phyloP scores from a whole-genome alignment of 441 rosid species.

The Corymbia calophylla region DNA sequence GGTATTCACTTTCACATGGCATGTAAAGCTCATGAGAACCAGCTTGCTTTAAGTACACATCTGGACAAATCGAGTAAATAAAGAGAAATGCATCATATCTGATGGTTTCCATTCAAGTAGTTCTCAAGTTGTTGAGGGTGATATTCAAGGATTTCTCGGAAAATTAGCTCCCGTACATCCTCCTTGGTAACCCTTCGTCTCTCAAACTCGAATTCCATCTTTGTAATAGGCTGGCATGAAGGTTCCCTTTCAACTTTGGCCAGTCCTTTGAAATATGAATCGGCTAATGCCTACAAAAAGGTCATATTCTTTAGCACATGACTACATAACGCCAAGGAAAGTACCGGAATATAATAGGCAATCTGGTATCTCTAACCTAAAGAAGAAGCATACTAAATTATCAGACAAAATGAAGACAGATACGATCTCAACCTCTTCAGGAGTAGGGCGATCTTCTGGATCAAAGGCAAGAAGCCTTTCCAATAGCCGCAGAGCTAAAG shows the following conservation, averaged over 20 bases:
- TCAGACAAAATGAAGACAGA: not conserved
- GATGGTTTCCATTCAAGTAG: constrained; percentile 70
- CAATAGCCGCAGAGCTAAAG: constrained; percentile 58
- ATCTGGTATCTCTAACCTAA: not conserved
- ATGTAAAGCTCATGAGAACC: not conserved
- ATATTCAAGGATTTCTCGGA: constrained; percentile 82
- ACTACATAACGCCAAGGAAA: not conserved
- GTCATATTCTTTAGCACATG: not conserved
- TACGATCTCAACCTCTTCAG: constrained; percentile 55
- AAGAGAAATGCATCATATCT: constrained; percentile 54
- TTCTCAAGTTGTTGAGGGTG: constrained; percentile 84
- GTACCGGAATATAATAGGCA: not conserved
- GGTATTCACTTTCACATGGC: not conserved
- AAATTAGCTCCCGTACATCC: constrained; percentile 76
- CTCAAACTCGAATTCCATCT: constrained; percentile 92
- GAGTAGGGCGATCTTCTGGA: constrained; percentile 82
- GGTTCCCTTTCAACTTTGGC: constrained; percentile 83
- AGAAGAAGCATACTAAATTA: not conserved
- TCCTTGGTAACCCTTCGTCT: constrained; percentile 78
- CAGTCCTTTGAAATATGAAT: constrained; percentile 85
- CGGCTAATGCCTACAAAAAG: constrained; percentile 54
- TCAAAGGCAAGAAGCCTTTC: constrained; percentile 84
- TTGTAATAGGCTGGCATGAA: constrained; percentile 76
- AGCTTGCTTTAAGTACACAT: not conserved
- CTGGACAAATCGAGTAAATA: not conserved